phyloP scores from a whole-genome alignment of 352 stramenopile genomes.

The Peronospora destructor region DNA sequence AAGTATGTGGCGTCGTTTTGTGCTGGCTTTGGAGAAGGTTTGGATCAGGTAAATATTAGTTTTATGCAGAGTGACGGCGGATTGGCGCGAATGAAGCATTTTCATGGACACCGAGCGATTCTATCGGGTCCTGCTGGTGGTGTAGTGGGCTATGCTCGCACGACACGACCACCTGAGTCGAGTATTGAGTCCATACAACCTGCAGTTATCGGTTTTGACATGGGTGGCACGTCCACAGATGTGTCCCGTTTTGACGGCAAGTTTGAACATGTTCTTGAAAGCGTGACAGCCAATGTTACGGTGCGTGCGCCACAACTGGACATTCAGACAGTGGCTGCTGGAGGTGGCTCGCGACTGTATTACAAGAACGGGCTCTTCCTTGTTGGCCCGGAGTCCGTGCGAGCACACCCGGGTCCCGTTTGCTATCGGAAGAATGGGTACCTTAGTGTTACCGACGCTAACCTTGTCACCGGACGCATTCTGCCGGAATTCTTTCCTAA shows the following conservation, averaged over 20 bases:
- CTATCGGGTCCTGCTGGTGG: conserved; percentile 91
- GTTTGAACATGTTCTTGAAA: conserved; percentile 98
- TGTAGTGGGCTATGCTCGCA: conserved; percentile 96
- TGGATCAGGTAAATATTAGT: conserved; percentile 89
- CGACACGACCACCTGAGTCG: conserved; percentile 54
- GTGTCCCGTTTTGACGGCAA: conserved; percentile 95
- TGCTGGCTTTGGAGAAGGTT: conserved; percentile 90
- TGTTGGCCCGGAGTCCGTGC: conserved; percentile 95
- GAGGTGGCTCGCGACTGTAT: conserved; percentile 94
- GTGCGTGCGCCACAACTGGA: conserved; percentile 97
- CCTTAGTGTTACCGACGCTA: conserved; percentile 97
- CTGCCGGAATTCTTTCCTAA: conserved; percentile 95
- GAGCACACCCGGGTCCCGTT: conserved; percentile 92
- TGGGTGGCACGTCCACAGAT: conserved; percentile 98
- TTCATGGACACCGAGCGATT: conserved; percentile 90
- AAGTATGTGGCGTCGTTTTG: conserved; percentile 95
- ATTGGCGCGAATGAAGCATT: conserved; percentile 91
- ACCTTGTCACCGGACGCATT: conserved; percentile 96
- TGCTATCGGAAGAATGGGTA: conserved; percentile 97
- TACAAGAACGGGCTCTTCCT: conserved; percentile 96
- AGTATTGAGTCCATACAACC: conserved; percentile 10
- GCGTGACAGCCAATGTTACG: conserved; percentile 94
- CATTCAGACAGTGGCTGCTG: conserved; percentile 98
- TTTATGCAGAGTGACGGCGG: conserved; percentile 99
- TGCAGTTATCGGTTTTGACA: conserved; percentile 97